Percentiles rank a stretch among this genome's conserved stretches.
Evolutionary conservation across 306 rosid species (phyloP).

Genomic region (Begonia loranthoides): DNA sequence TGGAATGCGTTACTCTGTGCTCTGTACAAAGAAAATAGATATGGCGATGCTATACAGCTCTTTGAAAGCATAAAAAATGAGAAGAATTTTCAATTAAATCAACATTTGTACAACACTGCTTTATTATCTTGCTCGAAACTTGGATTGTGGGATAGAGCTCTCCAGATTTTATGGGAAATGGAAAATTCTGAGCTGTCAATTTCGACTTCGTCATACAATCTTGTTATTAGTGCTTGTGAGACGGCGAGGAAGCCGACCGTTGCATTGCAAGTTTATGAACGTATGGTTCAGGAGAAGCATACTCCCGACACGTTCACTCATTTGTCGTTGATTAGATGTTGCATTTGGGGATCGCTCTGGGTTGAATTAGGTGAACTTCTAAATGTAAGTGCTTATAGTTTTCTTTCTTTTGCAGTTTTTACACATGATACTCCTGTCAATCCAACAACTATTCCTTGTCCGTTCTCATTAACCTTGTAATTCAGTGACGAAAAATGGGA

Average conservation of each 20-base stretch:
- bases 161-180: conserved; percentile 75
- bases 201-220: conserved; percentile 54
- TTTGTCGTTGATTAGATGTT: conserved; percentile 50
- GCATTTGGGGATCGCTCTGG: conserved; percentile 65
- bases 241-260: conserved; percentile 50
- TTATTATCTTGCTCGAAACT: conserved; percentile 75
- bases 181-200: conserved; percentile 41
- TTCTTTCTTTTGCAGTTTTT: not conserved
- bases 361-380: conserved; percentile 58
- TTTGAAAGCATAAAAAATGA: conserved; percentile 40
- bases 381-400: conserved; percentile 29
- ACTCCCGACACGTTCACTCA: conserved; percentile 54
- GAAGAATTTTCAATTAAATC: conserved; percentile 20
- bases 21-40: conserved; percentile 39
- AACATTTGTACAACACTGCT: conserved; percentile 53
- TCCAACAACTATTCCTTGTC: not conserved
- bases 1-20: conserved; percentile 55
- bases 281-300: conserved; percentile 61
- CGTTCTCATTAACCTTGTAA: not conserved
- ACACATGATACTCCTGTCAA: not conserved
- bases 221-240: conserved; percentile 67
- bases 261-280: conserved; percentile 80
- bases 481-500: too few species aligned
- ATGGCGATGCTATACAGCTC: conserved; percentile 47
- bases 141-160: conserved; percentile 56